Evolutionary conservation across 768 basidiomycete genomes (phyloP), one percentile per base, ranked within the genome.

Genomic region (Dictyophora rubrovolvata): DNA sequence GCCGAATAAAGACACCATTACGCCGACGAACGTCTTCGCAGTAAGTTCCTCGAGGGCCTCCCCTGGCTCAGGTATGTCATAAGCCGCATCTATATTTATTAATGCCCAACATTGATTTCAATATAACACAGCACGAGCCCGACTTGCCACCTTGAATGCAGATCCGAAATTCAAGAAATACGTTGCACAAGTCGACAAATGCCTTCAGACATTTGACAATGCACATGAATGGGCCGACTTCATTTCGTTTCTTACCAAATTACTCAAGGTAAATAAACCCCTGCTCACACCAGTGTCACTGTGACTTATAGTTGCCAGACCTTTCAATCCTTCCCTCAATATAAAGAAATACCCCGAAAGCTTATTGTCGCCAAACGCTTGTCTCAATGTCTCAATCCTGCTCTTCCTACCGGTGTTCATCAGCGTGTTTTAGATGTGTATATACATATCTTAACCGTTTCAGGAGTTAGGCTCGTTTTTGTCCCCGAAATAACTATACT

Each of bases 221-320:
- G 92, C 96, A 60, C 91, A 95, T 59, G 96, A 99, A 74, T 99
- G 96, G 96, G 94, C 96, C 61, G 96, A 99, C 74, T 98, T 93
- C 70, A 98, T 96, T 68, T 87, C 94, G 46, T 99, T 98, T 73
- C 72, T 99, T 70, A 94, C 94, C 69, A 88, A 93, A 64, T 72
- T 96, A 61, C 80, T 95, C 61, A 96, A 96, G 79, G 93, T 90
- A 65, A 54, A 72, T 53, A 36, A 18, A 22, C 48, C 70, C 63
- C 47, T 21, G 33, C 34, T 34, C 21, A 18, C 5, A 46, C 37
- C 56, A 53, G 36, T 35, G 3, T 34, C 22, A 48, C 47, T 48
- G n/a, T 23, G 54, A 22, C 56, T 16, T 48, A 35, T 16, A 0
- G 21, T 28, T 18, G 36, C 55, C 66, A 97, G 93, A 91, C 93